These are phyloP conservation scores for Entomortierella chlamydospora DNA, from an alignment of 192 early-diverging fungal species.

Conservation along the genomic window DNA sequence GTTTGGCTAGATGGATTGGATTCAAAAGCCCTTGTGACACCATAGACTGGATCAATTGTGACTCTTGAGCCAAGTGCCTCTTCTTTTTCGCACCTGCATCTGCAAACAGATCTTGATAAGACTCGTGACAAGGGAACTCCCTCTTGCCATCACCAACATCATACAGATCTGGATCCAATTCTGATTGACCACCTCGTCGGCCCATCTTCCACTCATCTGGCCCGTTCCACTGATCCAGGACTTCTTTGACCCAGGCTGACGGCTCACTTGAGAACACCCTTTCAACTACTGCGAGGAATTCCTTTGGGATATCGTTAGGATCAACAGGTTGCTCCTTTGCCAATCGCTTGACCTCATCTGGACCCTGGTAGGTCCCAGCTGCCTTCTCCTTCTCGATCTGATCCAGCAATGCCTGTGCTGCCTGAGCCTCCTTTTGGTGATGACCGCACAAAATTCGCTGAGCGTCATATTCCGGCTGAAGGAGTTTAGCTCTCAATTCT, in stretches of 20 bases:
- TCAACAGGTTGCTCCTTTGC: constrained; percentile 38
- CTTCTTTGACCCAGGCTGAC: constrained; percentile 6
- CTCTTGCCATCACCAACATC: background rate
- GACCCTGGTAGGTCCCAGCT: constrained; percentile 27
- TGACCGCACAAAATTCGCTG: constrained; percentile 36
- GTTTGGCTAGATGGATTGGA: background rate
- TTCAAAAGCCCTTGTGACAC: constrained; percentile 9
- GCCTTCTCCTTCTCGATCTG: constrained; percentile 24
- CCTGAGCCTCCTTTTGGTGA: constrained; percentile 32
- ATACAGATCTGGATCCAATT: background rate
- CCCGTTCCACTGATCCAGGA: constrained; percentile 31
- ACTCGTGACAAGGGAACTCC: constrained; percentile 38
- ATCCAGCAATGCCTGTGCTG: constrained; percentile 15
- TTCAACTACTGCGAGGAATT: constrained; percentile 18
- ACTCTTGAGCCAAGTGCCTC: constrained; percentile 48
- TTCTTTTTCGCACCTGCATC: constrained; percentile 48
- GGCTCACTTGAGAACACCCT: constrained; percentile 27
- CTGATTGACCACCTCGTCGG: background rate
- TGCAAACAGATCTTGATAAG: constrained; percentile 31
- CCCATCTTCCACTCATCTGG: constrained; percentile 48
- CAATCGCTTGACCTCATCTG: constrained; percentile 23
- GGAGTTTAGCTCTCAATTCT: constrained; percentile 5
- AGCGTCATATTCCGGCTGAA: constrained; percentile 20
- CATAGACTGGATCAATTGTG: constrained; percentile 45
- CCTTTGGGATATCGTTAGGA: constrained; percentile 43